phyloP scores from a whole-genome alignment of 2,329 filamentous ascomycete genomes.

The Talaromyces atroroseus region DNA sequence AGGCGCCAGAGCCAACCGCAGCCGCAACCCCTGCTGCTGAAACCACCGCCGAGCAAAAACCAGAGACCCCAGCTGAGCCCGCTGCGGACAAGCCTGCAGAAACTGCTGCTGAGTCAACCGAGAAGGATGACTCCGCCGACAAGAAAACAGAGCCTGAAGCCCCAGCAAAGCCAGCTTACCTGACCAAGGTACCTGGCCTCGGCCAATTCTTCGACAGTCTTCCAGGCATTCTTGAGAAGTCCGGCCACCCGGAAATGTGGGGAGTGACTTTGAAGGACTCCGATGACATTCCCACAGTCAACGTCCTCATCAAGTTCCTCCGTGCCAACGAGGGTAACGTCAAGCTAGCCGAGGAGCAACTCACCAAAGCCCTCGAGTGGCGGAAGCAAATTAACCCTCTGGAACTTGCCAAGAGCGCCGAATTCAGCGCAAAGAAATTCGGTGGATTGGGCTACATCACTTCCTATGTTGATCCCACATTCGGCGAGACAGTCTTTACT shows the following conservation, averaged over 20 bases:
- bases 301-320: conserved; percentile 88
- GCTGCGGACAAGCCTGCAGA: conserved; percentile 6
- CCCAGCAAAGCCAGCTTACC: conserved; percentile 28
- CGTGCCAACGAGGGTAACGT: conserved; percentile 79
- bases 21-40: conserved; percentile 7
- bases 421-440: conserved; percentile 66
- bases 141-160: conserved; percentile 14
- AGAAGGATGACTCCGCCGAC: conserved; percentile 13
- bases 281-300: conserved; percentile 65
- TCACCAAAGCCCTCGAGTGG: conserved; percentile 75
- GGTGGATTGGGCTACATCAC: conserved; percentile 75
- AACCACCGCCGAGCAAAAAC: not conserved
- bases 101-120: conserved; percentile 10
- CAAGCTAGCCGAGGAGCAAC: conserved; percentile 68
- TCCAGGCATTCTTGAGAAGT: conserved; percentile 51
- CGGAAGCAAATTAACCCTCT: conserved; percentile 69
- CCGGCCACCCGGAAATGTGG: conserved; percentile 75
- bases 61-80: not conserved
- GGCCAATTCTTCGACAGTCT: conserved; percentile 55
- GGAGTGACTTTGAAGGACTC: conserved; percentile 60
- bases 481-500: conserved; percentile 60
- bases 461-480: conserved; percentile 54
- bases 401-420: conserved; percentile 56
- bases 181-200: conserved; percentile 41
- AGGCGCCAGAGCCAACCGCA: conserved; percentile 8